Percentiles rank a stretch among this genome's conserved stretches.
Evolutionary conservation across 768 basidiomycete species (phyloP).

Genomic region (Amanita polypyramis): DNA sequence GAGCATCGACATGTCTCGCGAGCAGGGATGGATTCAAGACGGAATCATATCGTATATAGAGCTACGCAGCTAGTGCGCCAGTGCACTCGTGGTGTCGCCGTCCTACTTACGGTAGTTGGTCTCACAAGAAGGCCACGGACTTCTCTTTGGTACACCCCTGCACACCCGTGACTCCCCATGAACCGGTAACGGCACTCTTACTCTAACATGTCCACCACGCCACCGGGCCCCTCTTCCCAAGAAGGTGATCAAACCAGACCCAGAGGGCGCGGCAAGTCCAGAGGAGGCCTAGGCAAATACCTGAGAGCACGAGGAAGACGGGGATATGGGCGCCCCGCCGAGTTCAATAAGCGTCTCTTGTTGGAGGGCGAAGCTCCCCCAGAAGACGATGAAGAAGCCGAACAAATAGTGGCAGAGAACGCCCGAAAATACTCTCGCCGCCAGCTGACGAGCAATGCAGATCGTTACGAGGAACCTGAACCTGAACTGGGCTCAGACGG

Average conservation of each 20-base stretch:
- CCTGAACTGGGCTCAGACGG: slow-evolving; percentile 66
- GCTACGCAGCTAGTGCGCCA: too few relatives aligned
- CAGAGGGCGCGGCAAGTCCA: slow-evolving; percentile 43
- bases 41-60: too few relatives aligned
- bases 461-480: slow-evolving; percentile 64
- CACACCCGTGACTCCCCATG: too few relatives aligned
- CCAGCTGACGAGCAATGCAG: slow-evolving; percentile 56
- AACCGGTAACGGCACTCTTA: too few relatives aligned
- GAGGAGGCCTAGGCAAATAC: slow-evolving; percentile 67
- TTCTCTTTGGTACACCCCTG: too few relatives aligned
- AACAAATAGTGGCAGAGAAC: slow-evolving; percentile 39
- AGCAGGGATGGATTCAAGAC: too few relatives aligned
- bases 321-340: slow-evolving; percentile 52
- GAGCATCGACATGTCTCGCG: too few relatives aligned
- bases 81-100: not conserved
- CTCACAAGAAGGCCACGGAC: too few relatives aligned
- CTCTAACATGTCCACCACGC: not conserved
- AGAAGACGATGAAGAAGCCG: slow-evolving; percentile 32
- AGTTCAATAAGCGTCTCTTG: slow-evolving; percentile 48
- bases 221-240: not conserved
- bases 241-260: not conserved
- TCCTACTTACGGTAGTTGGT: slow-evolving; percentile 3
- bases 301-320: slow-evolving; percentile 58
- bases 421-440: slow-evolving; percentile 44
- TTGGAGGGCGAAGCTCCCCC: slow-evolving; percentile 44